Evolutionary conservation across 202 grass and related monocot genomes (phyloP).

Genomic region (Zizania palustris): DNA sequence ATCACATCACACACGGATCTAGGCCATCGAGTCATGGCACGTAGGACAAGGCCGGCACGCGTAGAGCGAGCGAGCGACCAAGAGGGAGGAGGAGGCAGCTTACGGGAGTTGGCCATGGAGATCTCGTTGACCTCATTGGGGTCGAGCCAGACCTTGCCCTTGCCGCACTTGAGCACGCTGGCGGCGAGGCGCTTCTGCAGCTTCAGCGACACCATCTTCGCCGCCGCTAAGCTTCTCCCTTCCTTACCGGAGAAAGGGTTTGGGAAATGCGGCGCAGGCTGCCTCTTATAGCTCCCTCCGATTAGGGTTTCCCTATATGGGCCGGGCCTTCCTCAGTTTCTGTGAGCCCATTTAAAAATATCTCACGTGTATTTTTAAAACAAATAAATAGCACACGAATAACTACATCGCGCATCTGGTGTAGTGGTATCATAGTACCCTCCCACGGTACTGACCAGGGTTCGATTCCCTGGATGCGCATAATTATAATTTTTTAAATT

Average conservation of each 20-base stretch:
- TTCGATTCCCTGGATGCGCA: slow-evolving; percentile 68
- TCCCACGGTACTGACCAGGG: slow-evolving; percentile 82
- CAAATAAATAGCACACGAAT: too few species aligned
- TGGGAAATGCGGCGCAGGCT: not conserved
- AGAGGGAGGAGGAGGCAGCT: not conserved
- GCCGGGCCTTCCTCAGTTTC: too few species aligned
- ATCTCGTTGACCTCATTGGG: too few species aligned
- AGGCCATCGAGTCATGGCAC: not conserved
- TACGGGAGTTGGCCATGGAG: slow-evolving; percentile 43
- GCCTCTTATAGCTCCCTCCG: not conserved
- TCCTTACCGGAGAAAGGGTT: slow-evolving; percentile 15
- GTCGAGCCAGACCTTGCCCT: too few species aligned
- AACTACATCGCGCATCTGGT: slow-evolving; percentile 56
- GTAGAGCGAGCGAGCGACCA: not conserved
- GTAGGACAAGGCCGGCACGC: not conserved
- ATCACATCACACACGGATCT: not conserved
- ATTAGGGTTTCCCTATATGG: not conserved
- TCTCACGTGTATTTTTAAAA: too few species aligned
- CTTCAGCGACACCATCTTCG: slow-evolving; percentile 48
- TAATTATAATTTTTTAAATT: too few species aligned
- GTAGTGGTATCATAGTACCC: slow-evolving; percentile 88
- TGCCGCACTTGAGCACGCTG: not conserved
- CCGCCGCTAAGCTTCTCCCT: not conserved
- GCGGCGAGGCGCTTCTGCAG: slow-evolving; percentile 53
- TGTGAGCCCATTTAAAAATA: too few species aligned